A percentile compares a stretch with the other conserved stretches of the same genome.
Evolutionary conservation across 2,329 filamentous ascomycete species (phyloP).

Genomic region (Diplodia mutila): DNA sequence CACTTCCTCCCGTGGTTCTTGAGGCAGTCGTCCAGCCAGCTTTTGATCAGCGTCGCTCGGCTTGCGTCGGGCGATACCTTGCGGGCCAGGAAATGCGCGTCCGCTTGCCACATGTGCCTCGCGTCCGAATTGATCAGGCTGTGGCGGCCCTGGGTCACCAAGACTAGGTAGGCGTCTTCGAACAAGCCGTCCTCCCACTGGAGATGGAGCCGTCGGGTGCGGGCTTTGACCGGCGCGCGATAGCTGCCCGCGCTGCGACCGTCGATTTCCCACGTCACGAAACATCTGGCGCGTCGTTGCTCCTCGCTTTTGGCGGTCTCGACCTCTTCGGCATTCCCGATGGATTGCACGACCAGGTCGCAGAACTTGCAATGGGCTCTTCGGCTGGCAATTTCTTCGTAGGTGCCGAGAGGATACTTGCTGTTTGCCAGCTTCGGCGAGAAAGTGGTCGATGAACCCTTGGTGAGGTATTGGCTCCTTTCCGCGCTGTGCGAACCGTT

Average conservation of each 20-base stretch:
- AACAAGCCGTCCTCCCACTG: neutral
- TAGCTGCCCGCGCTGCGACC: slow-evolving; percentile 9
- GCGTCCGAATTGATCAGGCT: neutral
- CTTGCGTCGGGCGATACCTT: slow-evolving; percentile 18
- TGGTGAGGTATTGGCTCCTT: neutral
- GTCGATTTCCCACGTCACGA: slow-evolving; percentile 27
- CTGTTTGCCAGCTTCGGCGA: neutral
- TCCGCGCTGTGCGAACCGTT: neutral
- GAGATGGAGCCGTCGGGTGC: slow-evolving; percentile 23
- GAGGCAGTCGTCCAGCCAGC: slow-evolving; percentile 25
- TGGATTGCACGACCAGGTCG: neutral
- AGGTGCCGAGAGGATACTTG: neutral
- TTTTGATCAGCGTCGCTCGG: neutral
- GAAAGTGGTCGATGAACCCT: neutral
- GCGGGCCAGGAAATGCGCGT: neutral
- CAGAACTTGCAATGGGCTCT: neutral
- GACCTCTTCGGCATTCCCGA: neutral
- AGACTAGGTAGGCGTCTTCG: slow-evolving; percentile 22
- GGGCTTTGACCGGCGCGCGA: neutral
- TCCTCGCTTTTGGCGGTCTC: neutral
- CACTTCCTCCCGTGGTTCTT: neutral
- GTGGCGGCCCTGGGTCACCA: neutral
- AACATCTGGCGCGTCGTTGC: neutral
- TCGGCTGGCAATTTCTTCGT: neutral
- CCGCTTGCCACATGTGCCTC: neutral